Conservation (phyloP, 2,329 filamentous ascomycete genomes). For the Geosmithia flava region DNA sequence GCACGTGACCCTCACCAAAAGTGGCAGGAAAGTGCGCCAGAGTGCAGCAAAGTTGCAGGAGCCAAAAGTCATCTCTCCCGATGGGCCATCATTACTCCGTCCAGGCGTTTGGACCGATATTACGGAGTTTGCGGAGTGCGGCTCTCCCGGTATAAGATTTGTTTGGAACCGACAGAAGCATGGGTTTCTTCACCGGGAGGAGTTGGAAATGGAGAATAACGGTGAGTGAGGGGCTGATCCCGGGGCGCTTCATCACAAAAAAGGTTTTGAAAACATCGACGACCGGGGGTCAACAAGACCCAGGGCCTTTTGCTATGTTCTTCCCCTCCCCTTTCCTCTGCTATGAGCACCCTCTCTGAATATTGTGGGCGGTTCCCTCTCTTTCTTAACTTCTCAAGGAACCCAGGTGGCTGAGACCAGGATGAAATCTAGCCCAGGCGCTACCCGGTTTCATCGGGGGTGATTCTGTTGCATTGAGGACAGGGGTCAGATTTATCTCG, state of each 20-base stretch:
- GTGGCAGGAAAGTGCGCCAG: no score
- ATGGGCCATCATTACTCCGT: no score
- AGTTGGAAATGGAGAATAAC: background rate
- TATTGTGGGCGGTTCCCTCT: background rate
- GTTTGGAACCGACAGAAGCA: background rate
- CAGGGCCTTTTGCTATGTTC: no score
- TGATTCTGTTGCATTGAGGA: background rate
- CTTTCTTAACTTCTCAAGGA: background rate
- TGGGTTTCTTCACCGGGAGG: background rate
- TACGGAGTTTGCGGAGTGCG: background rate
- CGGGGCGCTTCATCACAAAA: background rate
- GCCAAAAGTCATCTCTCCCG: no score
- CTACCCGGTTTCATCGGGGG: background rate
- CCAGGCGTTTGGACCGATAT: background rate
- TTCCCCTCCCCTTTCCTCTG: no score
- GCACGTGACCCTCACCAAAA: no score
- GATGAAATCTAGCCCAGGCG: background rate
- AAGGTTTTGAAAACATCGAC: no score
- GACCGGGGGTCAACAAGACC: no score
- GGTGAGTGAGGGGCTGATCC: background rate
- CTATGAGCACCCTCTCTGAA: no score
- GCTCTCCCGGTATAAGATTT: background rate
- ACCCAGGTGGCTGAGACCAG: background rate
- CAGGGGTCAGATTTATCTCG: background rate
- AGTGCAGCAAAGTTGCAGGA: no score